These are phyloP conservation scores for Carex kokanica DNA, from an alignment of 176 grass and related monocot species.

Conservation along the genomic window DNA sequence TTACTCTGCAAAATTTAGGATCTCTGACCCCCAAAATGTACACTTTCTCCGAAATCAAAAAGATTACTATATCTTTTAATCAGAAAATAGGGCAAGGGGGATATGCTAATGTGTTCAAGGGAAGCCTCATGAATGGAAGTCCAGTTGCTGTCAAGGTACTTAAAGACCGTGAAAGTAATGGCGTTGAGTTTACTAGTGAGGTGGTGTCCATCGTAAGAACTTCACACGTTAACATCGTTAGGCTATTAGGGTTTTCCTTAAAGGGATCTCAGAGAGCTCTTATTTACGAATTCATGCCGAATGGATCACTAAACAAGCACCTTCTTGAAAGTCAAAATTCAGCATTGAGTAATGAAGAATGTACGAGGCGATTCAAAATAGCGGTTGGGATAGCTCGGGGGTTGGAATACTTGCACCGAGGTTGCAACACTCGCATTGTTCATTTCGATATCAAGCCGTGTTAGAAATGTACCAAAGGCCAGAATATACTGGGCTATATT, in stretches of 20 bases:
- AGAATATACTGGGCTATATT: too few relatives aligned
- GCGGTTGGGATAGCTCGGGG: slow-evolving; percentile 41
- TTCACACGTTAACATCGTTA: slow-evolving; percentile 51
- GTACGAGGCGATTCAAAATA: slow-evolving; percentile 39
- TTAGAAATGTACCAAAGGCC: too few relatives aligned
- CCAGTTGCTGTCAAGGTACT: slow-evolving; percentile 47
- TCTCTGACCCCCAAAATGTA: slow-evolving; percentile 30
- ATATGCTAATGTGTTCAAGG: slow-evolving; percentile 44
- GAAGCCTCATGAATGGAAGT: slow-evolving; percentile 29
- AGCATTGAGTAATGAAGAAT: slow-evolving; percentile 10
- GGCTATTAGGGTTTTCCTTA: slow-evolving; percentile 43
- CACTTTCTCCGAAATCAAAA: slow-evolving; percentile 36
- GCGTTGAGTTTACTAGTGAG: slow-evolving; percentile 46
- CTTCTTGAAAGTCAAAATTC: neutral
- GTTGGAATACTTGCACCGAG: slow-evolving; percentile 50
- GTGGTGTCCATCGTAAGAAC: slow-evolving; percentile 44
- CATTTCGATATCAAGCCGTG: slow-evolving; percentile 37
- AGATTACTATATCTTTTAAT: slow-evolving; percentile 43
- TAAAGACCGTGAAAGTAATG: slow-evolving; percentile 28
- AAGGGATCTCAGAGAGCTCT: slow-evolving; percentile 32
- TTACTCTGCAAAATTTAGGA: slow-evolving; percentile 18
- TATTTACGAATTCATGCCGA: slow-evolving; percentile 46
- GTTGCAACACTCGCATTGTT: slow-evolving; percentile 49
- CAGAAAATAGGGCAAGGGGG: slow-evolving; percentile 48
- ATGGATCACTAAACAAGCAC: slow-evolving; percentile 42